Conservation (phyloP, 345 rosid species). For the Jatropha curcas region DNA sequence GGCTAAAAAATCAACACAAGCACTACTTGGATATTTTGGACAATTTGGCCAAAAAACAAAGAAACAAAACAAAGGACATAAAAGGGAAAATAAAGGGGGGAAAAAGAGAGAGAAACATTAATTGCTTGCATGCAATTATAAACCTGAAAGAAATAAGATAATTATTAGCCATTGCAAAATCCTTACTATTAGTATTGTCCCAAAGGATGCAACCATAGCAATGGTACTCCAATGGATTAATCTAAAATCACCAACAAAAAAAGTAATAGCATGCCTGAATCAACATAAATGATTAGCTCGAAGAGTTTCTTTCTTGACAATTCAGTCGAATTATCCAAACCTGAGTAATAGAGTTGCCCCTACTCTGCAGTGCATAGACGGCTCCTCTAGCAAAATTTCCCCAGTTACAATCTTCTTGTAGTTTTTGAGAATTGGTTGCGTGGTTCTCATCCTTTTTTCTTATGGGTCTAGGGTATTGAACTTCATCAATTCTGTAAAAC, state of each 20-base stretch:
- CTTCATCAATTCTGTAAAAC: slow-evolving; percentile 60
- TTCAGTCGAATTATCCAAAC: slow-evolving; percentile 32
- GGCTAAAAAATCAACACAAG: no score
- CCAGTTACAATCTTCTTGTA: slow-evolving; percentile 58
- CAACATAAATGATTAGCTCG: background rate
- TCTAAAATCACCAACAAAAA: background rate
- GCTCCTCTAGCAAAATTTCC: slow-evolving; percentile 95
- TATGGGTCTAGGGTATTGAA: slow-evolving; percentile 46
- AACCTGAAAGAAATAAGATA: background rate
- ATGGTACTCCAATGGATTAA: background rate
- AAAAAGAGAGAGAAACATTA: no score
- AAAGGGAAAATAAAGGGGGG: no score
- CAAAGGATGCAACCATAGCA: background rate
- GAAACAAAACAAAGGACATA: no score
- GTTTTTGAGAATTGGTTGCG: slow-evolving; percentile 32
- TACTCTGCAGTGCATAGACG: slow-evolving; percentile 65
- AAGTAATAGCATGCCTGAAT: background rate
- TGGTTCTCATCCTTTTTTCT: slow-evolving; percentile 32
- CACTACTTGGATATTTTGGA: no score
- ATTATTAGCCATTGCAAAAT: background rate
- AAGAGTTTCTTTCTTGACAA: background rate
- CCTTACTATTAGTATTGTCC: background rate
- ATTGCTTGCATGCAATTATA: background rate
- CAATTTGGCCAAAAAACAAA: no score
- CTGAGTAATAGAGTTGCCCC: slow-evolving; percentile 58